These are phyloP conservation scores for Arctostaphylos glauca DNA, from an alignment of 148 eudicot species.

Conservation along the genomic window DNA sequence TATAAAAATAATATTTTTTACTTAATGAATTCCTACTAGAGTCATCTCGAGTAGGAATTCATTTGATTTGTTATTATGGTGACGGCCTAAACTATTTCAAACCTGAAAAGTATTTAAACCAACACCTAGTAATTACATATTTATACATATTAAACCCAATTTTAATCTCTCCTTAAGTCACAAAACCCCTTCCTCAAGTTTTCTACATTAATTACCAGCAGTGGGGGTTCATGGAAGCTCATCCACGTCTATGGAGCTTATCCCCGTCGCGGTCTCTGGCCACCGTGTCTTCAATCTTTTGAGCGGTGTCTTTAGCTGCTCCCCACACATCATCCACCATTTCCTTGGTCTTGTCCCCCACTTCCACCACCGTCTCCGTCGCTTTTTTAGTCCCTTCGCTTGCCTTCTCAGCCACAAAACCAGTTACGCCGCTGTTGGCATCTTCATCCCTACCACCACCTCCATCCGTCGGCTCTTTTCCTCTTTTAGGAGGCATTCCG, in stretches of 20 bases:
- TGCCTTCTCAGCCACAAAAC: neutral
- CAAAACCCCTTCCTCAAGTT: constrained; percentile 41
- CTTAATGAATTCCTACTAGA: too few species aligned
- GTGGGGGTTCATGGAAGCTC: neutral
- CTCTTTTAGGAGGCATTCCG: neutral
- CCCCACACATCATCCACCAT: neutral
- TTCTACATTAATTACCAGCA: neutral
- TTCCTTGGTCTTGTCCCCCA: neutral
- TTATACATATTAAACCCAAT: too few species aligned
- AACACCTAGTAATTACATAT: too few species aligned
- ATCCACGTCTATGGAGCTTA: neutral
- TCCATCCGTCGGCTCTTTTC: neutral
- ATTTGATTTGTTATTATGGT: too few species aligned
- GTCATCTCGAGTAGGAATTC: too few species aligned
- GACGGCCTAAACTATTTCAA: too few species aligned
- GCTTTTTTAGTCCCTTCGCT: neutral
- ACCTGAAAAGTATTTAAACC: too few species aligned
- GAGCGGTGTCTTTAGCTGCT: neutral
- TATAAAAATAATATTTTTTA: too few species aligned
- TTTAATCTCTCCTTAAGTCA: constrained; percentile 20
- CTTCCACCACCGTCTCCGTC: neutral
- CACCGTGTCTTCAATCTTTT: neutral
- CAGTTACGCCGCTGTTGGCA: neutral
- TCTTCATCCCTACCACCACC: neutral
- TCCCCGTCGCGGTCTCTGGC: neutral